Evolutionary conservation across 148 eudicot species (phyloP), one percentile per base, ranked within the genome.

Genomic region (Rheum nobile): DNA sequence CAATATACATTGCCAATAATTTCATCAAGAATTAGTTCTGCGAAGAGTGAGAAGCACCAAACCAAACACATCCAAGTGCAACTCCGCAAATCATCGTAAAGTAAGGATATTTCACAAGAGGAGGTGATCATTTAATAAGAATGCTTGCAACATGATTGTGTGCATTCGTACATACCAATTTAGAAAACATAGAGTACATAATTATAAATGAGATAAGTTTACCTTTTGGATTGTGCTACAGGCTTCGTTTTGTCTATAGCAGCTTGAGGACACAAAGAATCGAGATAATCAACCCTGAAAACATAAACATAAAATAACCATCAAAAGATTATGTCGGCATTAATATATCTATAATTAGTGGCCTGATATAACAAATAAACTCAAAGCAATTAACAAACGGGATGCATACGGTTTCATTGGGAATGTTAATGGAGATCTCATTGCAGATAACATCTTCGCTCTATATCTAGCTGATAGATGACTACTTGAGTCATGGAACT

Each of bases 251-350:
- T 76, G 77, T 77, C 83, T 74, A 74, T 80, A 72, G 77, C 79
- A 74, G 89, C 74, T 74, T 81, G 79, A 70, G 99, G 96, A 78
- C 97, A 95, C 81, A 95, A 76, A 75, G 89, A 88, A 79, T 83
- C 79, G 69, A 95, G 55, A 75, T 95, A 95, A 29, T 91, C 86
- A 76, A 34, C 72, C 88, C 99, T 84, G 78, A 29, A 35, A 26
- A 72, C 2, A 67, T 74, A 17, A 31, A 41, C 61, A 43, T 65
- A 37, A 11, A 32, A 21, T 32, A 32, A 34, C 39, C 41, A 8
- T 34, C 38, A 65, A 16, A 32, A 65, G 39, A 57, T 28, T 34
- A 1, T 16, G 16, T 31, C 13, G 70, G 21, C 70, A 65, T 16
- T 9, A 7, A 65, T 1, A 34, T 17, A 61, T 9, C 13, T 29